Base-by-base conservation (phyloP, 805 yeast species). In the Kazachstania psychrophila region DNA sequence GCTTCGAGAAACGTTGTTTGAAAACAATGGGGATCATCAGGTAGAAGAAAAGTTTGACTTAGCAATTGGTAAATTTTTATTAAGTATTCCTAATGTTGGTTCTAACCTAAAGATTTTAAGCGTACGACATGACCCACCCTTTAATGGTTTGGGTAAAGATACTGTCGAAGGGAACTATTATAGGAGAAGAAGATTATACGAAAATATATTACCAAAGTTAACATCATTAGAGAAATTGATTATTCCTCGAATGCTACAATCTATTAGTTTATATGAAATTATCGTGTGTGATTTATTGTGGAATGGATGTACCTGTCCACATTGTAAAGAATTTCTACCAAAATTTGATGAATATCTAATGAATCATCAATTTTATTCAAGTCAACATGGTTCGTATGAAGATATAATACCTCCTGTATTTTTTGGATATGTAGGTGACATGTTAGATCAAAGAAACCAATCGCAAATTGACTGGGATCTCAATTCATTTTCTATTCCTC, bases 141-240 rank as follows among this genome's bases (percentile, higher is more conserved):
- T 54, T 2, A 73, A 72, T 49, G 84, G 81, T 0, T 62, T 66
- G 24, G 67, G 77, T 11, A 62, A 56, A 13, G 82, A 79, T 52
- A 84, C 85, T 2, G 70, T 77, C 28, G 89, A 81, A 49, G 94
- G 94, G 0, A 81, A 82, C 46, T 79, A 75, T 46, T 51, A 71
- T 6, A 68, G 86, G 41, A 67, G 86, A 47, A 64, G 73, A 36
- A 66, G 63, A 20, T 48, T 81, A 10, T 79, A 69, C 46, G 65
- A 66, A 17, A 53, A 58, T 0, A 58, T 69, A 0, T 51, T 79
- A 5, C 82, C 83, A 0, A 48, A 62, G 12, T 44, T 73, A 20
- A 47, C 47, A 11, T 48, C 61, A 2, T 59, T 75, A 29, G 58
- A 69, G 32, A 62, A 63, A 2, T 51, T 82, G 11, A 58, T 72